Evolutionary conservation across 2,329 filamentous ascomycete genomes (phyloP).

Genomic region (Camillea tinctor): DNA sequence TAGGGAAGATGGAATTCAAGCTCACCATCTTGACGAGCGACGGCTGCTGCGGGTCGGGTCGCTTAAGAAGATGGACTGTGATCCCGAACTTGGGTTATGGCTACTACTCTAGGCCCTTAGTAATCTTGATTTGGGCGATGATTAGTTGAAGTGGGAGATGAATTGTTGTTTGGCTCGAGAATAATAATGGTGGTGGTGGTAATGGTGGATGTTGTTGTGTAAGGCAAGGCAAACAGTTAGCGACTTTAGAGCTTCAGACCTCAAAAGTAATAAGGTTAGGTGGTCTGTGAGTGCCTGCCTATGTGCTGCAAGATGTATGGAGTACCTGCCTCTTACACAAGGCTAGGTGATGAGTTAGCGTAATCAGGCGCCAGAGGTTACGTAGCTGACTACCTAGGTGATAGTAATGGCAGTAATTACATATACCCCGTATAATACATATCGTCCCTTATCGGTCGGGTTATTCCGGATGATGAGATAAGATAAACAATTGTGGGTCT

Average conservation of each 20-base stretch:
- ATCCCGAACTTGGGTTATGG: too few relatives aligned
- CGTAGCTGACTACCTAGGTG: too few relatives aligned
- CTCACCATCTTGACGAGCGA: constrained; percentile 28
- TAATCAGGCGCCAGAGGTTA: constrained; percentile 13
- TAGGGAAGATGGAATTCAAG: not conserved
- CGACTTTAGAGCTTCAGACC: not conserved
- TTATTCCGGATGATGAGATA: not conserved
- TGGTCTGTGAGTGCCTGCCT: constrained; percentile 2
- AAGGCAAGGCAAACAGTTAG: not conserved
- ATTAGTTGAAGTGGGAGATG: not conserved
- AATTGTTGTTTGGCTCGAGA: too few relatives aligned
- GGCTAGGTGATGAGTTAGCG: too few relatives aligned
- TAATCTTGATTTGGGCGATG: not conserved
- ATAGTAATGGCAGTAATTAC: too few relatives aligned
- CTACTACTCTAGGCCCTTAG: too few relatives aligned
- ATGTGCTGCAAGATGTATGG: too few relatives aligned
- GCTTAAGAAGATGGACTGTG: too few relatives aligned
- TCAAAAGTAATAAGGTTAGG: not conserved
- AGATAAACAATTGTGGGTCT: not conserved
- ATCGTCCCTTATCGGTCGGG: not conserved
- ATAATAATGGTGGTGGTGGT: not conserved
- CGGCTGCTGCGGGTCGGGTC: constrained; percentile 10
- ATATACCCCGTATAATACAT: not conserved
- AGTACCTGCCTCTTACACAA: too few relatives aligned
- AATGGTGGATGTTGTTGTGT: too few relatives aligned